Evolutionary conservation across 164 flowering plant genomes (phyloP).

Genomic region (Stephania yunnanensis): DNA sequence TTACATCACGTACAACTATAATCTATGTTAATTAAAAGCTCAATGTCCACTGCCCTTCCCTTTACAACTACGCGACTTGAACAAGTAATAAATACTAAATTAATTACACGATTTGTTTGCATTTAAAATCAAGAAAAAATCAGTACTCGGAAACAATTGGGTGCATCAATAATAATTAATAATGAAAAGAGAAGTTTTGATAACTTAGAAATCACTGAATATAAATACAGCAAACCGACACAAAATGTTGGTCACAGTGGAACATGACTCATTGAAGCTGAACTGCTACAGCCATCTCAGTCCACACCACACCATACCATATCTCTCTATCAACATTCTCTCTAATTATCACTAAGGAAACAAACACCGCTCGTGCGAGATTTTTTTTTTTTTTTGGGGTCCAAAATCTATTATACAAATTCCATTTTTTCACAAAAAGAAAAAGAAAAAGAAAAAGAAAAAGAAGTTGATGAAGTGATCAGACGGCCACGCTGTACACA

Average conservation of each 20-base stretch:
- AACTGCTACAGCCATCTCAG: background rate
- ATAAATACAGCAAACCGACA: background rate
- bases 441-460: background rate
- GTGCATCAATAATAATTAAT: too few species aligned
- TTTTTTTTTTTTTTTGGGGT: background rate
- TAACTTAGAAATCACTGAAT: background rate
- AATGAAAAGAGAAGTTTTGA: too few species aligned
- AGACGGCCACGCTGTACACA: conserved; percentile 39
- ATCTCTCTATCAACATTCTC: background rate
- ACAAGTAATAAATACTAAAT: background rate
- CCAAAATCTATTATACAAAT: background rate
- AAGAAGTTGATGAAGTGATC: background rate
- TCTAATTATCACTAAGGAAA: background rate
- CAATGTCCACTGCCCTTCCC: too few species aligned
- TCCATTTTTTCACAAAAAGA: background rate
- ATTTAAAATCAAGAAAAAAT: background rate
- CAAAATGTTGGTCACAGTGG: background rate
- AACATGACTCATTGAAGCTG: background rate
- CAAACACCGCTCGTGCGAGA: background rate
- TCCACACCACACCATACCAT: background rate
- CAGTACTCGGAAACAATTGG: too few species aligned
- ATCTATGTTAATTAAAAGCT: too few species aligned
- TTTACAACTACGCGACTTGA: too few species aligned
- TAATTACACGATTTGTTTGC: background rate
- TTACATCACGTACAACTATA: too few species aligned